Base-by-base conservation (phyloP, 2,329 filamentous ascomycete genomes). In the Trichothecium sympodiale region DNA sequence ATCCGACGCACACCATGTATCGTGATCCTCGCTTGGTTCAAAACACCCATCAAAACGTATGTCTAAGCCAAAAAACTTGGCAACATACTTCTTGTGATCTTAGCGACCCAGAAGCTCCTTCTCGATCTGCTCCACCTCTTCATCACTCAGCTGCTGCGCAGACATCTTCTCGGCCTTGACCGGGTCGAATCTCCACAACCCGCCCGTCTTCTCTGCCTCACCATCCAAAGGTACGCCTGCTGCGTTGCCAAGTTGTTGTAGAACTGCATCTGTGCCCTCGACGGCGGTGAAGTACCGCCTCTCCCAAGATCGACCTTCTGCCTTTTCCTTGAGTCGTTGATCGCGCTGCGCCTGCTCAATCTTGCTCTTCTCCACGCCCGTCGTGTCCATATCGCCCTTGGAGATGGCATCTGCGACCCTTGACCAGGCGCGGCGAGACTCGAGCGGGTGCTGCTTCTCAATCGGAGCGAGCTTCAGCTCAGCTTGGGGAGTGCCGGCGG, bases 301-400 rank as follows among this genome's bases (percentile, higher is more conserved):
- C 51, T 87, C 73, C 89, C 91, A 98, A 29, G 74, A 67, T 30
- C 71, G 71, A 15, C 78, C 78, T 47, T 87, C 83, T n/a, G 72
- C 69, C 49, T 75, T 76, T 56, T 95, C 88, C 50, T 75, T 67
- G 54, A 74, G 74, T 43, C 88, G 77, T 61, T 65, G 51, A 77
- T 68, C 57, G 73, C 84, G 77, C 66, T 96, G 89, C 26, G 80
- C 77, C 47, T 86, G 84, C 60, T 96, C 91, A 44, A 96, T 94
- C 59, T 85, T 84, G 38, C 74, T 73, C 67, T 96, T 96, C 55
- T 94, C 84, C 12, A 62, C 53, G 2, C 77, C 77, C 1, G 86
- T 85, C 4, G 72, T 64, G 46, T 94, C 85, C 73, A 95, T 85
- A 56, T 95, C 85, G 39, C 86, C 83, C 46, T 71, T 75, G 38